Base-by-base conservation (phyloP, 495 filamentous ascomycete species). In the Penicillium silybi region DNA sequence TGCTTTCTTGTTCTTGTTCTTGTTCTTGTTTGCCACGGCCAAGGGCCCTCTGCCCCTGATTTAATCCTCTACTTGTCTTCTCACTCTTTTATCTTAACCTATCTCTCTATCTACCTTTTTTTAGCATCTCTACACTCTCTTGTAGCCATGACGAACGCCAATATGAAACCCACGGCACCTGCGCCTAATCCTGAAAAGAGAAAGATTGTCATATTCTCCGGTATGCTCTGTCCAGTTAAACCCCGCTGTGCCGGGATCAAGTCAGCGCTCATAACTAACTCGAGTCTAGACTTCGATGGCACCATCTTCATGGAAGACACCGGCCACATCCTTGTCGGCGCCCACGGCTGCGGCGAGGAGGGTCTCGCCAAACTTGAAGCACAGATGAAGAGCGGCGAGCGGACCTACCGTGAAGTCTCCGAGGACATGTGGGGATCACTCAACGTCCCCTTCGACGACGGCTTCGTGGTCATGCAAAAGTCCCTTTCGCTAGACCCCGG, bases 301-400 rank as follows among this genome's bases (percentile, higher is more conserved):
- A 88, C 86, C 32, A 89, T 89, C 58, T 87, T 85, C 73, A 84
- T 88, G 77, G 84, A 89, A 78, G 86, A 88, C 52, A 88, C 84
- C 13, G 86, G 86, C 41, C 86, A 88, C 64, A 80, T 88, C 62
- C 78, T 89, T 37, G 85, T 88, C 67, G 84, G 88, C 59, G 68
- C 69, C 57, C 76, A 84, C 52, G 86, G 86, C 50, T 88, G 85
- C 68, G 85, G 85, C 48, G 64, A 67, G 5, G 62, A 73, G 25
- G 76, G 74, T 35, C 75, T 84, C 22, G 59, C 80, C 44, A 64
- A 78, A 38, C 79, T 88, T 20, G 86, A 88, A 49, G 71, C 79
- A 41, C 81, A 88, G 54, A 86, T 89, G 63, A 80, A 85, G 48
- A 75, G 72, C 9, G 86, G 86, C 50, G 77, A 83, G 62, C 77